Percentiles rank a stretch among this genome's conserved stretches.
Evolutionary conservation across 257 asterid genomes (phyloP).

Genomic region (Parsonsia alboflavescens): DNA sequence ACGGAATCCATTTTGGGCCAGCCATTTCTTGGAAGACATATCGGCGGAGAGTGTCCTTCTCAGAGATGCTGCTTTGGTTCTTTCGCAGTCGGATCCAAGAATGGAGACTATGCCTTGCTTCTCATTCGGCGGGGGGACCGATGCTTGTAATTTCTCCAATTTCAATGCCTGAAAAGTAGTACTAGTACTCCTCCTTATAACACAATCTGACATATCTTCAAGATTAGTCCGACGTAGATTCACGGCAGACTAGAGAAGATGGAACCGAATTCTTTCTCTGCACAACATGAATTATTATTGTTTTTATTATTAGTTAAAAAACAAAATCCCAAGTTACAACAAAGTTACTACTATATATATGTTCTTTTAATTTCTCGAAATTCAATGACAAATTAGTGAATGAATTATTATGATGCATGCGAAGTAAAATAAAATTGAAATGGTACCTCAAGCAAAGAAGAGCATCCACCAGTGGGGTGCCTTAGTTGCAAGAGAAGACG

Average conservation of each 20-base stretch:
- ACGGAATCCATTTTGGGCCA: slow-evolving; percentile 29
- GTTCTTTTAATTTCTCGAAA: background rate
- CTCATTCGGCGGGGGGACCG: background rate
- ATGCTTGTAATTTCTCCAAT: slow-evolving; percentile 14
- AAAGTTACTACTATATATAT: too few species aligned
- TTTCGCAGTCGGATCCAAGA: slow-evolving; percentile 49
- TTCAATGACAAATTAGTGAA: background rate
- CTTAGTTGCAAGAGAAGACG: slow-evolving; percentile 23
- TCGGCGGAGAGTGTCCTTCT: slow-evolving; percentile 51
- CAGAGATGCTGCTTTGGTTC: slow-evolving; percentile 25
- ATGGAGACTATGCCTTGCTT: slow-evolving; percentile 72
- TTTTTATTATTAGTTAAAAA: too few species aligned
- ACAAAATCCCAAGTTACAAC: slow-evolving; percentile 27
- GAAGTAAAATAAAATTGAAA: background rate
- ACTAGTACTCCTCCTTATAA: slow-evolving; percentile 14
- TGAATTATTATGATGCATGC: slow-evolving; percentile 15
- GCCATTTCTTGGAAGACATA: slow-evolving; percentile 41
- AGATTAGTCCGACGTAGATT: background rate
- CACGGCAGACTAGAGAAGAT: slow-evolving; percentile 4
- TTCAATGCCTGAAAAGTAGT: slow-evolving; percentile 1
- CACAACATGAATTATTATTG: slow-evolving; percentile 16
- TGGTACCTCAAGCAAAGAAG: slow-evolving; percentile 41
- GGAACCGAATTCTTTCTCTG: slow-evolving; percentile 24
- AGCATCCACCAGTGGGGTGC: slow-evolving; percentile 31
- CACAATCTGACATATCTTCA: slow-evolving; percentile 20